These are phyloP conservation scores for Lasiodiplodia sp. DNA, from an alignment of 2,329 filamentous ascomycete genomes.

Conservation along the genomic window DNA sequence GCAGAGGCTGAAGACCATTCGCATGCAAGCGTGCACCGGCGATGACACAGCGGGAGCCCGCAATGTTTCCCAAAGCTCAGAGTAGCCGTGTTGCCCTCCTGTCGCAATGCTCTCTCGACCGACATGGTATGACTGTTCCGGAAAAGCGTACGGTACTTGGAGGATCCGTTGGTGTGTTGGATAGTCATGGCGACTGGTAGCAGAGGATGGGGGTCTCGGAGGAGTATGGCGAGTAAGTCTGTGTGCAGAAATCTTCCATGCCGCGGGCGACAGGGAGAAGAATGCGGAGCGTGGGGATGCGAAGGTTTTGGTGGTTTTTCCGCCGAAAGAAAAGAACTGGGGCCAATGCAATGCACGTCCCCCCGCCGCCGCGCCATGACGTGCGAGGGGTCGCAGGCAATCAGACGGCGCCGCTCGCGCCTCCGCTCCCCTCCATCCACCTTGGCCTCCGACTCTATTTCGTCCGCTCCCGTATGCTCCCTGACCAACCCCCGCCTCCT, in stretches of 20 bases:
- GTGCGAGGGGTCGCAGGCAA: conserved; percentile 17
- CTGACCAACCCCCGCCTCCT: too few relatives aligned
- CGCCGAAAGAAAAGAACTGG: conserved; percentile 20
- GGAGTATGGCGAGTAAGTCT: conserved; percentile 30
- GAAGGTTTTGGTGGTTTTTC: conserved; percentile 12
- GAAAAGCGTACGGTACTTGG: conserved; percentile 28
- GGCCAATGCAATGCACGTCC: conserved; percentile 18
- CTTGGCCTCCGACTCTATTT: not conserved
- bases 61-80: not conserved
- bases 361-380: conserved; percentile 23
- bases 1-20: not conserved
- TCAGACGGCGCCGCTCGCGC: not conserved
- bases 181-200: conserved; percentile 31
- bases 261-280: conserved; percentile 11
- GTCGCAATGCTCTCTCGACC: not conserved
- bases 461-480: not conserved
- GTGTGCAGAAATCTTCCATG: conserved; percentile 24
- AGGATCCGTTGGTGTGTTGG: conserved; percentile 19
- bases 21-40: not conserved
- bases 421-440: not conserved
- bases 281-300: conserved; percentile 16
- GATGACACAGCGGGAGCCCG: not conserved
- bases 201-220: conserved; percentile 29
- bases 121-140: conserved; percentile 3
- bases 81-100: not conserved